These are phyloP conservation scores for Podospora comata DNA, from an alignment of 495 filamentous ascomycete species.

Conservation along the genomic window DNA sequence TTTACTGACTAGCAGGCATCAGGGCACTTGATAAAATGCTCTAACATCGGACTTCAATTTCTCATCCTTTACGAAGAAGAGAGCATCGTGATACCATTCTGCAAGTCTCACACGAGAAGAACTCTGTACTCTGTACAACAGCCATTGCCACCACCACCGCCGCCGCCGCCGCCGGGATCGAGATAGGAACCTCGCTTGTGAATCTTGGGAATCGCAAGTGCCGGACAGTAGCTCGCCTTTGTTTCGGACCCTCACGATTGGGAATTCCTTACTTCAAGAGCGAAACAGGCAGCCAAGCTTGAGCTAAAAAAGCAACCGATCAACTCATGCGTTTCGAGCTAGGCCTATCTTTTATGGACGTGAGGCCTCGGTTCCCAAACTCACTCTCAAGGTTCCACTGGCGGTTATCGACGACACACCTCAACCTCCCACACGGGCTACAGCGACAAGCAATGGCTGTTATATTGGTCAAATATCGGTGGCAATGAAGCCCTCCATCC, in stretches of 20 bases:
- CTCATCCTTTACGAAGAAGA: background rate
- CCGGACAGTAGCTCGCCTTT: constrained; percentile 18
- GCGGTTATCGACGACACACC: background rate
- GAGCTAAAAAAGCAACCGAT: background rate
- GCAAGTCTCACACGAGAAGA: background rate
- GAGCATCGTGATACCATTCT: background rate
- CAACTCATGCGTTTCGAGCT: background rate
- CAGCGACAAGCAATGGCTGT: constrained; percentile 12
- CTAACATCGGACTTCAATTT: background rate
- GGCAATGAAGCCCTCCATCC: constrained; percentile 13
- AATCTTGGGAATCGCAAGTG: constrained; percentile 19
- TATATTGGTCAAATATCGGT: constrained; percentile 29
- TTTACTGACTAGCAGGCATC: background rate
- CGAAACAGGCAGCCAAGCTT: background rate
- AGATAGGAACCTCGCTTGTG: constrained; percentile 20
- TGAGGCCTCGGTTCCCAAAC: too few relatives aligned
- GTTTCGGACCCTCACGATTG: constrained; percentile 13
- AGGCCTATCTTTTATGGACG: background rate
- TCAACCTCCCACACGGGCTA: background rate
- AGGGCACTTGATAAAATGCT: background rate
- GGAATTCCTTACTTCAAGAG: background rate
- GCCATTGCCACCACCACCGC: background rate
- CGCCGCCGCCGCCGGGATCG: background rate
- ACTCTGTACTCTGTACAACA: background rate
- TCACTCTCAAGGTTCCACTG: background rate